Evolutionary conservation across 2,329 filamentous ascomycete genomes (phyloP), one percentile per base, ranked within the genome.

Genomic region (Tolypocladium endophyticum): DNA sequence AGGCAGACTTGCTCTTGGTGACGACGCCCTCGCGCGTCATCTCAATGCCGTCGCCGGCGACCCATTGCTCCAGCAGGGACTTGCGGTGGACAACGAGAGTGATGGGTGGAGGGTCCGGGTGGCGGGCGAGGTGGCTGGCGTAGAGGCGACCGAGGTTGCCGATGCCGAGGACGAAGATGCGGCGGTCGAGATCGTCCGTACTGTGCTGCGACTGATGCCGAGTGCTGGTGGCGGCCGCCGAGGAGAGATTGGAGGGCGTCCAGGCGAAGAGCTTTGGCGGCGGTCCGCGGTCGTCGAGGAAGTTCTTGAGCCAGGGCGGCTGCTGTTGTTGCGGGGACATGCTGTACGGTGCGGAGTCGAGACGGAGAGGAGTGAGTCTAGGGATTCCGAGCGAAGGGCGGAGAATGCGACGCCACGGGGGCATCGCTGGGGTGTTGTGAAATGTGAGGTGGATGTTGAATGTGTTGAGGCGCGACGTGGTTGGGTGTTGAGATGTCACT

Each of bases 101-200:
- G 43, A 96, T 81, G 0, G 89, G 89, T 5, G 90, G 90, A 3
- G 82, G 80, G 25, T 82, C 73, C 0, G 73, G 67, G 11, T 85
- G 76, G 25, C 81, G 79, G 28, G 84, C 82, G 14, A 97, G 77
- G 28, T 85, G 84, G 69, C 87, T 86, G 33, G 92, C 91, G 63
- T 92, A 84, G 33, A 97, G 83, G 52, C 85, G 85, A 18, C 92
- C 92, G 16, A 96, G 79, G 69, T 91, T 95, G 41, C 92, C 92
- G 14, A 89, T 70, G 14, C 93, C 92, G 3, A 96, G 76, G 55
- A 97, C 81, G 68, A 94, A 85, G 62, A 96, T 87, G 39, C 86
- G 81, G n/a, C 69, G 70, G 41, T 69, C 57, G 35, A 65, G 60
- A 56, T 68, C 63, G 4, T 64, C 39, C 23, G 38, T 35, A 16